phyloP scores from a whole-genome alignment of 2,329 filamentous ascomycete genomes.

The Helotiales sp. region DNA sequence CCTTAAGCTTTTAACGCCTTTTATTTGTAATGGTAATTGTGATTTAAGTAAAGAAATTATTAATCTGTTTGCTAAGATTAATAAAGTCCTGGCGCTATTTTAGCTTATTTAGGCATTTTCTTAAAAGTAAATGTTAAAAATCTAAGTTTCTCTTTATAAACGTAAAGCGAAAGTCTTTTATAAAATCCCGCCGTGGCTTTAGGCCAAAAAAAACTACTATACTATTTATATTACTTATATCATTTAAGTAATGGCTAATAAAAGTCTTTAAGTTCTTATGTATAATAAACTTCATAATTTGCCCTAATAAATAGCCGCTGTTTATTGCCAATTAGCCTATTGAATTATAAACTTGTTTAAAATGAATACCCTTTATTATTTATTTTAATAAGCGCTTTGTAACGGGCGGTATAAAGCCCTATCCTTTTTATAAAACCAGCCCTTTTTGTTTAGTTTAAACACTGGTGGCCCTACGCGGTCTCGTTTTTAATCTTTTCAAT shows the following conservation, averaged over 20 bases:
- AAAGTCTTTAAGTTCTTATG: conserved; percentile 27
- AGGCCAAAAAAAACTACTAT: conserved; percentile 21
- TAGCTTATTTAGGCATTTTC: conserved; percentile 12
- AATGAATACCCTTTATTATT: conserved; percentile 20
- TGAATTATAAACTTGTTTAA: conserved; percentile 21
- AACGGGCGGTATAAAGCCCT: conserved; percentile 18
- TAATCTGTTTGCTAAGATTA: not conserved
- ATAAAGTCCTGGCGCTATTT: not conserved
- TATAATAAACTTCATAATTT: conserved; percentile 23
- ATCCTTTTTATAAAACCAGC: conserved; percentile 21
- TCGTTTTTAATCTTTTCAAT: conserved; percentile 28
- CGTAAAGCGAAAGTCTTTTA: conserved; percentile 23
- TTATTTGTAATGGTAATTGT: not conserved
- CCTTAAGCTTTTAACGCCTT: conserved; percentile 16
- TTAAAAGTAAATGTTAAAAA: conserved; percentile 22
- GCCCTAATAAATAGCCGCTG: conserved; percentile 23
- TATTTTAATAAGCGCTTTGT: conserved; percentile 27
- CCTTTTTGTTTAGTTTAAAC: conserved; percentile 26
- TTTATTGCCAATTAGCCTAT: conserved; percentile 26
- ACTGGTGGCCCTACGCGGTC: conserved; percentile 21
- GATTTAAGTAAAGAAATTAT: not conserved
- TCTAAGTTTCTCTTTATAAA: conserved; percentile 26
- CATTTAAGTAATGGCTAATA: conserved; percentile 24
- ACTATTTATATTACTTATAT: conserved; percentile 26
- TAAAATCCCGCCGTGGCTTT: conserved; percentile 18